Evolutionary conservation across 2,329 filamentous ascomycete species (phyloP), one percentile per base, ranked within the genome.

Genomic region (Didymella pomorum): DNA sequence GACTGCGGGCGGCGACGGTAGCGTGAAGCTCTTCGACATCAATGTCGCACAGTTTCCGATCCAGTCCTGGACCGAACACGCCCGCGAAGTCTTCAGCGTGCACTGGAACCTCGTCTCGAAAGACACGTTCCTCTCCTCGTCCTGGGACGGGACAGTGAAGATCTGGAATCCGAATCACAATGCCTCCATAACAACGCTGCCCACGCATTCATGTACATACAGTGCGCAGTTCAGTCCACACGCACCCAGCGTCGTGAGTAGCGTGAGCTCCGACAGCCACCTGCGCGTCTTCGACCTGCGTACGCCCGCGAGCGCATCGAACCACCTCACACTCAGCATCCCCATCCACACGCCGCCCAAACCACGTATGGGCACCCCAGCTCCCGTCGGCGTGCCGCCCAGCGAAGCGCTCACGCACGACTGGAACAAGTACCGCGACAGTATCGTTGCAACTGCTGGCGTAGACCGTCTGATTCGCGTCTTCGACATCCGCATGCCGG

Each of bases 341-440:
- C 91, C 93, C 1, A 93, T 96, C 44, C 93, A 97, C 77, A 86
- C 86, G 2, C 83, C 86, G 3, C 83, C 85, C 0, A 82, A 86
- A 16, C 78, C 81, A 11, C 79, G 80, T n/a, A 75, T 79, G 57
- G 80, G 79, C 7, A 73, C 76, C 9, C 71, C 76, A 5, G 74
- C 77, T 1, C 67, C 76, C 0, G 75, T 76, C 9, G 75, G 76
- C 1, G 75, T 83, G 9, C 81, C 87, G n/a, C 92, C 93, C 0
- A 84, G 87, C 10, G 95, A 99, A 81, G 87, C 92, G 35, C 84
- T 99, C 29, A 97, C 93, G 0, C 95, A 98, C 78, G 95, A 99
- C 78, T 99, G 95, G 95, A 99, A 99, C 81, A 99, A 99, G 79
- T 99, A 99, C 79, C 86, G 90, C 37, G 87, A 93, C 65, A 89